Percentiles rank a stretch among this genome's conserved stretches.
Evolutionary conservation across 306 rosid species (phyloP).

Genomic region (Citrullus amarus): DNA sequence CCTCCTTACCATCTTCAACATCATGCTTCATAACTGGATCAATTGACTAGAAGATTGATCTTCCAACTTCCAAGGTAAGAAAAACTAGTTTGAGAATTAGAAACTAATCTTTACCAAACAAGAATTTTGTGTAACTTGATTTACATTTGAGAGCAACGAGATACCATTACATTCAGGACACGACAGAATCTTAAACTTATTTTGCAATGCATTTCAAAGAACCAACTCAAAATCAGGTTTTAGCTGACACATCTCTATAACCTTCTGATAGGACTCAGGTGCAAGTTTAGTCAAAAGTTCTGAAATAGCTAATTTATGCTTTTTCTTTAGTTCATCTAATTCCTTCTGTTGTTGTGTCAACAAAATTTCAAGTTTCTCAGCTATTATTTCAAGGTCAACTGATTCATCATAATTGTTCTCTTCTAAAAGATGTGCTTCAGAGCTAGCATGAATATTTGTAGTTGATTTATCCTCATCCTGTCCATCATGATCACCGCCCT

Average conservation of each 20-base stretch:
- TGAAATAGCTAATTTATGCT: conserved; percentile 43
- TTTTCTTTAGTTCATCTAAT: conserved; percentile 47
- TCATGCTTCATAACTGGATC: background rate
- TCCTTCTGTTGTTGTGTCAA: conserved; percentile 44
- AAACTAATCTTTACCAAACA: background rate
- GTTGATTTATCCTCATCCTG: background rate
- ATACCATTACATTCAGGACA: background rate
- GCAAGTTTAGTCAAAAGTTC: conserved; percentile 40
- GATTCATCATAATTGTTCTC: conserved; percentile 14
- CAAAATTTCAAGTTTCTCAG: conserved; percentile 31
- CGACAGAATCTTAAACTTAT: background rate
- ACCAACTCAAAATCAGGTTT: conserved; percentile 16
- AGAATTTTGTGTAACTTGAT: background rate
- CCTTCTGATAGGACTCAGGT: conserved; percentile 33
- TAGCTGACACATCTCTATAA: conserved; percentile 32
- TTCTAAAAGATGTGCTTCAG: background rate
- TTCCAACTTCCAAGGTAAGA: background rate
- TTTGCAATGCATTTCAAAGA: background rate
- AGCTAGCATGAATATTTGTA: conserved; percentile 12
- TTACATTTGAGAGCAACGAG: background rate
- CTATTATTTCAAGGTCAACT: conserved; percentile 25
- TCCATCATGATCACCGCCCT: background rate
- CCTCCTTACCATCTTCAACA: background rate
- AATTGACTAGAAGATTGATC: background rate
- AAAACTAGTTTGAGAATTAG: background rate